These are phyloP conservation scores for Fusarium coicis DNA, from an alignment of 2,329 filamentous ascomycete species.

Conservation along the genomic window DNA sequence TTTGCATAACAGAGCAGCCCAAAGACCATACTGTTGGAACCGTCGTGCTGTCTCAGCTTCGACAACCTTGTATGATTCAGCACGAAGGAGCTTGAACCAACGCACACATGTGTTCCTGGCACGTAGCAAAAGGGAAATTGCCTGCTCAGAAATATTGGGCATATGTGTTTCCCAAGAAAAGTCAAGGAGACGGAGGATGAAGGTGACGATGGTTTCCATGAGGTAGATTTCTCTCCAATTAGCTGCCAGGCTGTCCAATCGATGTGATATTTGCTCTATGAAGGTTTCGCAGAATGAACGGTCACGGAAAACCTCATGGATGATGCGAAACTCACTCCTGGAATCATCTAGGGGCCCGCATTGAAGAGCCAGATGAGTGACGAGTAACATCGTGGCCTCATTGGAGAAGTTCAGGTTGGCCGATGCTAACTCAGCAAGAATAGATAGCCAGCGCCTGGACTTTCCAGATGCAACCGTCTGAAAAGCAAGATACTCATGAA, in stretches of 20 bases:
- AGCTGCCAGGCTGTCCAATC: conserved; percentile 57
- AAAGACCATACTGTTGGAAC: conserved; percentile 58
- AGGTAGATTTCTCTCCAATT: conserved; percentile 70
- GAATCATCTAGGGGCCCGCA: conserved; percentile 58
- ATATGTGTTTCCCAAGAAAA: conserved; percentile 13
- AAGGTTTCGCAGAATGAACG: conserved; percentile 60
- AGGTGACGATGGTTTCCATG: conserved; percentile 67
- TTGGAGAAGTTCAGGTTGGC: conserved; percentile 70
- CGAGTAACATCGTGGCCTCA: conserved; percentile 60
- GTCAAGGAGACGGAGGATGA: conserved; percentile 56
- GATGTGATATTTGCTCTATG: conserved; percentile 56
- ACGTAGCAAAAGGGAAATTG: conserved; percentile 13
- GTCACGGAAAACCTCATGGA: conserved; percentile 64
- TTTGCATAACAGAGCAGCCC: conserved; percentile 66
- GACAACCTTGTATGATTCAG: conserved; percentile 54
- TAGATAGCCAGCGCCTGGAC: conserved; percentile 59
- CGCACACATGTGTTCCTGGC: conserved; percentile 51
- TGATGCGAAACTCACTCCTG: conserved; percentile 50
- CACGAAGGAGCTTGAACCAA: conserved; percentile 62
- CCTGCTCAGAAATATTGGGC: not conserved
- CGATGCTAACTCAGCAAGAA: conserved; percentile 62
- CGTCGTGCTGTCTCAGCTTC: conserved; percentile 53
- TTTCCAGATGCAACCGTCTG: conserved; percentile 60
- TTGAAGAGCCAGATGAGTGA: conserved; percentile 64
- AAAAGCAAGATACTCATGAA: conserved; percentile 65